A percentile compares a stretch with the other conserved stretches of the same genome.
phyloP scores from a whole-genome alignment of 208 protist species.

The Trypanosoma rangeli region DNA sequence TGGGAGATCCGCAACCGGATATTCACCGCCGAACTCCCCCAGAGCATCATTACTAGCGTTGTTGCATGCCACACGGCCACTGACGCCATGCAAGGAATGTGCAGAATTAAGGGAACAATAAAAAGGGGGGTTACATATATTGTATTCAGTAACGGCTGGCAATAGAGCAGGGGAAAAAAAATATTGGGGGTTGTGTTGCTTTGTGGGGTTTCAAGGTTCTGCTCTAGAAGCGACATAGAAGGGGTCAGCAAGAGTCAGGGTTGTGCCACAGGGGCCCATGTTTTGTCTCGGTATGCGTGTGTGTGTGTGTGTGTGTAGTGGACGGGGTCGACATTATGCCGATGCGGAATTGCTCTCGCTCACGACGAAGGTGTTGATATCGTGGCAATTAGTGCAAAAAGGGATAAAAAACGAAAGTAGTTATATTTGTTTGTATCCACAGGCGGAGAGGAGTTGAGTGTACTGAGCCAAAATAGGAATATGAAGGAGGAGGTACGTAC shows the following conservation, averaged over 20 bases:
- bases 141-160: background rate
- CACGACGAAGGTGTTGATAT: background rate
- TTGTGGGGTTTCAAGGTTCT: background rate
- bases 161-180: background rate
- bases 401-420: background rate
- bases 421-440: background rate
- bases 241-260: background rate
- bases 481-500: background rate
- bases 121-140: background rate
- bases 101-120: background rate
- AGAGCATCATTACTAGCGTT: conserved; percentile 18
- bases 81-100: background rate
- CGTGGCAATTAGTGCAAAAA: background rate
- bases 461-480: background rate
- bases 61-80: background rate
- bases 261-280: background rate
- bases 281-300: background rate
- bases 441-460: background rate
- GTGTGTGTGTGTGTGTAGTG: too few relatives aligned
- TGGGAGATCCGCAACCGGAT: conserved; percentile 85
- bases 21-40: conserved; percentile 79
- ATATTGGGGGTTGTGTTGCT: background rate
- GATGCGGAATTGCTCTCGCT: background rate
- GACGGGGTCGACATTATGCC: too few relatives aligned
- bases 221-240: background rate